Percentiles rank a stretch among this genome's conserved stretches.
Conservation (phyloP, 768 basidiomycete species). For the Calvatia gigantea region DNA sequence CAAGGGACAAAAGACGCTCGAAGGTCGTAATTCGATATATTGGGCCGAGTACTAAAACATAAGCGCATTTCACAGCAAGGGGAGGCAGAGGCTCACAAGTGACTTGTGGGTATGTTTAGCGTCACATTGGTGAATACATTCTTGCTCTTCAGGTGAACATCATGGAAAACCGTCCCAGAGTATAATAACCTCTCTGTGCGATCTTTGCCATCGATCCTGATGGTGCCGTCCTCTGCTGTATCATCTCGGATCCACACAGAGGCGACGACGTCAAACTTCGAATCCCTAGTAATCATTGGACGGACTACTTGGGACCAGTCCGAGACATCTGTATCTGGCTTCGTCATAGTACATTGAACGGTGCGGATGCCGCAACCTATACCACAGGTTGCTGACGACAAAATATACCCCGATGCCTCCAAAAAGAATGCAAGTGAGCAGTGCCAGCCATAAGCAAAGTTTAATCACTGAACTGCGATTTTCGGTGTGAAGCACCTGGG, state of each 20-base stretch:
- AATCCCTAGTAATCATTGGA: constrained; percentile 15
- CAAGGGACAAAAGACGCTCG: constrained; percentile 33
- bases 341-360: neutral
- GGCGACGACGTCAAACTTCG: constrained; percentile 17
- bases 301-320: constrained; percentile 14
- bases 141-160: constrained; percentile 24
- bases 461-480: constrained; percentile 8
- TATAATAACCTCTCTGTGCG: constrained; percentile 18
- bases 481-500: constrained; percentile 8
- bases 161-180: constrained; percentile 26
- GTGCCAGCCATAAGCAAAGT: neutral
- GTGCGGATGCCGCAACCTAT: neutral
- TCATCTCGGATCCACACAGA: constrained; percentile 16
- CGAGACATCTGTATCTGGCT: neutral
- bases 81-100: constrained; percentile 24
- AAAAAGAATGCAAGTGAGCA: neutral
- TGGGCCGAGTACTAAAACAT: constrained; percentile 17
- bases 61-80: neutral
- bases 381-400: neutral
- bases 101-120: constrained; percentile 24
- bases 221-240: neutral
- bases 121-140: constrained; percentile 20
- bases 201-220: neutral
- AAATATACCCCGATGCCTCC: neutral
- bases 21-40: constrained; percentile 29